Conservation (phyloP, 2,329 filamentous ascomycete species). For the Endothia cerciana region DNA sequence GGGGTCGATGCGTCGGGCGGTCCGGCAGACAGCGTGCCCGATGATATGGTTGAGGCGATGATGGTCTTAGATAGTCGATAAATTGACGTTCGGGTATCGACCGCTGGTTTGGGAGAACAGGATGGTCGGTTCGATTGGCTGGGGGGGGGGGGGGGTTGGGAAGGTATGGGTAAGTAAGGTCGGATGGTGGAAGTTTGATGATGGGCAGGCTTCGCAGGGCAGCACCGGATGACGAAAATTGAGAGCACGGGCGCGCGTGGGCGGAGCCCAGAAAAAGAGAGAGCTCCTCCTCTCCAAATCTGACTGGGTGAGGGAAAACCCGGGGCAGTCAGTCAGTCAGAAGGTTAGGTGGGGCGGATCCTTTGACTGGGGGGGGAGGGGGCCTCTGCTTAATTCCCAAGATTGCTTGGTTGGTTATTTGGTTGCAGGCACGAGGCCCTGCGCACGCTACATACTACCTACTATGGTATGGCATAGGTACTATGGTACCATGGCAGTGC, state of each 20-base stretch:
- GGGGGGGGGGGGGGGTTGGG: too few species aligned
- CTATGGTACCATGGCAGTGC: too few species aligned
- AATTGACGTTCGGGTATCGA: too few species aligned
- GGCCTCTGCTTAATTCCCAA: neutral
- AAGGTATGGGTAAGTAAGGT: neutral
- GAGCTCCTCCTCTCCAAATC: neutral
- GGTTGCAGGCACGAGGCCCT: too few species aligned
- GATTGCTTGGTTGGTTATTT: neutral
- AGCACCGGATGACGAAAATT: slow-evolving; percentile 14
- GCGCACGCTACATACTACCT: too few species aligned
- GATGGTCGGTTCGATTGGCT: neutral
- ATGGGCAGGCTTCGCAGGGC: neutral
- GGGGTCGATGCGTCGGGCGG: neutral
- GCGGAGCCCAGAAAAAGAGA: slow-evolving; percentile 23
- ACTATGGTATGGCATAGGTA: too few species aligned
- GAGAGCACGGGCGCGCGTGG: slow-evolving; percentile 16
- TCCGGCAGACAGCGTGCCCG: neutral
- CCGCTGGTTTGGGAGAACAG: too few species aligned
- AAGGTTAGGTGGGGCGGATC: slow-evolving; percentile 1
- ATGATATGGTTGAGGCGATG: neutral
- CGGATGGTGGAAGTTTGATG: neutral
- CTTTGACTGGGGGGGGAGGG: too few species aligned
- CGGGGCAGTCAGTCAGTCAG: neutral
- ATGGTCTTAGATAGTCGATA: neutral
- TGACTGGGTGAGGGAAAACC: slow-evolving; percentile 7